Conservation (phyloP, 2,329 filamentous ascomycete genomes). For the Epicoccum nigrum region DNA sequence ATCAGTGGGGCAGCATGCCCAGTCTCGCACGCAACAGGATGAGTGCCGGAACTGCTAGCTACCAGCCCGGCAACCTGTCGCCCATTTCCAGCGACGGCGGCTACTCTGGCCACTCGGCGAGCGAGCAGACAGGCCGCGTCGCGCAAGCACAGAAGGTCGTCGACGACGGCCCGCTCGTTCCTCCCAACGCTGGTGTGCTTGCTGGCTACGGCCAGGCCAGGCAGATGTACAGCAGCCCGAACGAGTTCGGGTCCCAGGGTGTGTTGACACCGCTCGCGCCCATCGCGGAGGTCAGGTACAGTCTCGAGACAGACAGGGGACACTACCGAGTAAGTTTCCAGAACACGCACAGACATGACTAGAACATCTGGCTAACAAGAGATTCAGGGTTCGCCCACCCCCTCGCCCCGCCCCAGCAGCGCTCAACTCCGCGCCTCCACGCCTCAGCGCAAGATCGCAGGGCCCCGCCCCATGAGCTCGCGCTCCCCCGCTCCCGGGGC, state of each 20-base stretch:
- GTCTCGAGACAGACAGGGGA: constrained; percentile 53
- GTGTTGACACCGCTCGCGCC: constrained; percentile 53
- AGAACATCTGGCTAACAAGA: constrained; percentile 13
- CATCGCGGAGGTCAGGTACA: constrained; percentile 59
- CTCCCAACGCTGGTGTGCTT: constrained; percentile 54
- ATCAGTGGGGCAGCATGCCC: constrained; percentile 57
- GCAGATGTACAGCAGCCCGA: constrained; percentile 48
- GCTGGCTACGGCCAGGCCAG: constrained; percentile 47
- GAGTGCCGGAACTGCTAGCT: constrained; percentile 38
- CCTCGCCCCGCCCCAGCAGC: constrained; percentile 39
- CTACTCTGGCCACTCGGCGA: constrained; percentile 48
- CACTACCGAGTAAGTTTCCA: constrained; percentile 37
- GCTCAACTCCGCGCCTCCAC: constrained; percentile 29
- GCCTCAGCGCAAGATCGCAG: constrained; percentile 54
- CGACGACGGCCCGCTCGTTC: constrained; percentile 65
- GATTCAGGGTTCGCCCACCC: constrained; percentile 43
- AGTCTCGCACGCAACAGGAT: constrained; percentile 50
- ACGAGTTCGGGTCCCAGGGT: constrained; percentile 46
- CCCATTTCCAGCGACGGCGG: constrained; percentile 48
- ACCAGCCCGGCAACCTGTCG: constrained; percentile 41
- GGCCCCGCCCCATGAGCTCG: constrained; percentile 56
- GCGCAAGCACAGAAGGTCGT: constrained; percentile 60
- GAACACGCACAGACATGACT: no score
- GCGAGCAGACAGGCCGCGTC: constrained; percentile 49
- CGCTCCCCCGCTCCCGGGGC: constrained; percentile 53